Conservation (phyloP, 306 rosid species). For the Cyclanthera cordifolia region DNA sequence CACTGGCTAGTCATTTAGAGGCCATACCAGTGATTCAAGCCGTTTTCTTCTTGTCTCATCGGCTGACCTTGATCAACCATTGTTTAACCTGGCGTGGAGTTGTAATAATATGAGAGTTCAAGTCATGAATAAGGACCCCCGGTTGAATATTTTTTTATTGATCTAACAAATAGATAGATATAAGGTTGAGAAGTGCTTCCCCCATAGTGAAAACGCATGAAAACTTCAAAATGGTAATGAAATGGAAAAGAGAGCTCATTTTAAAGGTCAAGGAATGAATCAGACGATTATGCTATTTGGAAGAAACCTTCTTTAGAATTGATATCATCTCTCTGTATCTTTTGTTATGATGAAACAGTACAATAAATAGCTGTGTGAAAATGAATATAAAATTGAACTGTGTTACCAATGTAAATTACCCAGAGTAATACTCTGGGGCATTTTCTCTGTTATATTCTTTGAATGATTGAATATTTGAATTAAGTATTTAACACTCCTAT, state of each 20-base stretch:
- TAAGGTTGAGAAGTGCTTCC: conserved; percentile 2
- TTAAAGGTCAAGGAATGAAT: no score
- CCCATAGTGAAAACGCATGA: background rate
- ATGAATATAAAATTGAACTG: background rate
- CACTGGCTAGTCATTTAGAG: background rate
- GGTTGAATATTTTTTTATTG: background rate
- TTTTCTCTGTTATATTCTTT: background rate
- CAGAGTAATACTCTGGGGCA: background rate
- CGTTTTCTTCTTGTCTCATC: background rate
- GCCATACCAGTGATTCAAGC: background rate
- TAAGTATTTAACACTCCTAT: background rate
- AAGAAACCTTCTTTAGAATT: background rate
- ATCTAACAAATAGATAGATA: background rate
- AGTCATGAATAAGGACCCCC: background rate
- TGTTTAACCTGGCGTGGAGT: background rate
- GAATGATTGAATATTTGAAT: conserved; percentile 9
- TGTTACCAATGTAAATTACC: background rate
- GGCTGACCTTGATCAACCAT: background rate
- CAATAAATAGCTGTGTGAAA: background rate
- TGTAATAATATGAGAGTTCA: background rate
- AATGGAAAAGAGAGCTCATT: no score
- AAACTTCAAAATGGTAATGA: background rate
- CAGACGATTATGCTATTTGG: background rate
- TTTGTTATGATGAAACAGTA: background rate
- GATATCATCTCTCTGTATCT: background rate